Percentiles rank a stretch among this genome's conserved stretches.
These are phyloP conservation scores for Flaveria floridana DNA, from an alignment of 140 eudicot genomes.

Conservation along the genomic window DNA sequence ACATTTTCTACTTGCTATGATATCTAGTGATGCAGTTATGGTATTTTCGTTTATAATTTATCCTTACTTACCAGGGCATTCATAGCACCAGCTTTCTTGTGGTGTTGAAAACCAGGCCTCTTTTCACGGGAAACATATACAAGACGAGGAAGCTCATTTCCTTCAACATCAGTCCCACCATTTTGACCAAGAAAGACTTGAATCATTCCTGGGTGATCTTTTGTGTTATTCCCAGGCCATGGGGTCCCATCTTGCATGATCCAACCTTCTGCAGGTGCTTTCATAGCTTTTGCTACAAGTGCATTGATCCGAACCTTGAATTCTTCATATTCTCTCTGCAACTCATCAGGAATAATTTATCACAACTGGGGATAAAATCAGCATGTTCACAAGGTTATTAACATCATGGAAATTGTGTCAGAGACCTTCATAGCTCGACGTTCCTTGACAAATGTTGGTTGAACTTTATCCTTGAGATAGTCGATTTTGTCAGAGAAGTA, in stretches of 20 bases:
- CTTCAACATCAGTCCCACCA: slow-evolving; percentile 88
- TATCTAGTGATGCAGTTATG: neutral
- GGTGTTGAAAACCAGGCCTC: slow-evolving; percentile 98
- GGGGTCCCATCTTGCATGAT: slow-evolving; percentile 99
- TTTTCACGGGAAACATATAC: slow-evolving; percentile 98
- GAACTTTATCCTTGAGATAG: slow-evolving; percentile 91
- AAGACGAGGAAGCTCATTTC: slow-evolving; percentile 94
- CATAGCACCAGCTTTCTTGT: slow-evolving; percentile 98
- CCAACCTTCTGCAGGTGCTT: slow-evolving; percentile 95
- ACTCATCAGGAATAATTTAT: slow-evolving; percentile 8
- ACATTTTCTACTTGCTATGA: neutral
- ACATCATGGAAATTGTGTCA: neutral
- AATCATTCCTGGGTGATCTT: slow-evolving; percentile 99
- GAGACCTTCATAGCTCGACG: slow-evolving; percentile 92
- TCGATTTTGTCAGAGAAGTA: slow-evolving; percentile 87
- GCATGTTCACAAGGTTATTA: slow-evolving; percentile 5
- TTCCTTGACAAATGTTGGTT: slow-evolving; percentile 97
- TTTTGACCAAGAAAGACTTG: slow-evolving; percentile 93
- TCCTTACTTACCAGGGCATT: slow-evolving; percentile 73
- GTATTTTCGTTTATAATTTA: slow-evolving; percentile 1
- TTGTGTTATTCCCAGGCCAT: slow-evolving; percentile 97
- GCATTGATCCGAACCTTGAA: slow-evolving; percentile 86
- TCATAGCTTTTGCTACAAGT: slow-evolving; percentile 83
- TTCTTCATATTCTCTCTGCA: slow-evolving; percentile 94
- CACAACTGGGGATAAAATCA: slow-evolving; percentile 1